phyloP scores from a whole-genome alignment of 768 basidiomycete species.

The Exidia glandulosa region DNA sequence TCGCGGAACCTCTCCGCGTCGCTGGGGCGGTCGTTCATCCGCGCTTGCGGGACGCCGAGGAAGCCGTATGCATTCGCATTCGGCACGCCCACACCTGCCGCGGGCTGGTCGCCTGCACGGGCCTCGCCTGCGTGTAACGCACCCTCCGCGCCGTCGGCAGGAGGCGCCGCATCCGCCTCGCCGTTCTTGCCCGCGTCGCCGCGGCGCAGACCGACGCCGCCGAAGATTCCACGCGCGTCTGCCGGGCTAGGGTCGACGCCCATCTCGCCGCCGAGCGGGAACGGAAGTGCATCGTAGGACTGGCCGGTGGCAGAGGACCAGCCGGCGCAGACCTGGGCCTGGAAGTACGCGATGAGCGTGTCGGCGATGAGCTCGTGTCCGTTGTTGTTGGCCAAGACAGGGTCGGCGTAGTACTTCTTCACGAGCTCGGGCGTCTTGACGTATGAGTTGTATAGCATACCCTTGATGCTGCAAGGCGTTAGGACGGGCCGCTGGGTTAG shows the following conservation, averaged over 20 bases:
- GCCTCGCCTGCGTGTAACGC: slow-evolving; percentile 16
- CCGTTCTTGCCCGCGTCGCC: slow-evolving; percentile 35
- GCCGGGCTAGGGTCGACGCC: slow-evolving; percentile 23
- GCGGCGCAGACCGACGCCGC: slow-evolving; percentile 74
- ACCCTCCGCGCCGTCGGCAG: slow-evolving; percentile 3
- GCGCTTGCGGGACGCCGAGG: slow-evolving; percentile 54
- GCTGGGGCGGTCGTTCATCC: slow-evolving; percentile 48
- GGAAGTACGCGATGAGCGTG: slow-evolving; percentile 82
- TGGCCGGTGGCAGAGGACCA: slow-evolving; percentile 63
- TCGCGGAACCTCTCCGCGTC: slow-evolving; percentile 55
- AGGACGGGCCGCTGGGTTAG: not conserved
- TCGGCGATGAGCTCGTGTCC: slow-evolving; percentile 89
- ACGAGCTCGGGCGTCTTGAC: slow-evolving; percentile 58
- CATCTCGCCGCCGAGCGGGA: slow-evolving; percentile 26
- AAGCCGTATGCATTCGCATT: not conserved
- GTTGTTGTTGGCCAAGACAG: slow-evolving; percentile 62
- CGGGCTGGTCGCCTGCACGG: not conserved
- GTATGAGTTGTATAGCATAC: slow-evolving; percentile 72
- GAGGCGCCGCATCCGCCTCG: slow-evolving; percentile 4
- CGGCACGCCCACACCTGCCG: not conserved
- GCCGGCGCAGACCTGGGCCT: slow-evolving; percentile 76
- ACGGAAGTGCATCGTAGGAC: slow-evolving; percentile 43
- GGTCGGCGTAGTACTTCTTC: slow-evolving; percentile 67
- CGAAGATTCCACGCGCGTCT: slow-evolving; percentile 60
- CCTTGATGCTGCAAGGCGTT: slow-evolving; percentile 47